Evolutionary conservation across 805 yeast genomes (phyloP), one percentile per base, ranked within the genome.

Genomic region (Schwanniomyces sp.): DNA sequence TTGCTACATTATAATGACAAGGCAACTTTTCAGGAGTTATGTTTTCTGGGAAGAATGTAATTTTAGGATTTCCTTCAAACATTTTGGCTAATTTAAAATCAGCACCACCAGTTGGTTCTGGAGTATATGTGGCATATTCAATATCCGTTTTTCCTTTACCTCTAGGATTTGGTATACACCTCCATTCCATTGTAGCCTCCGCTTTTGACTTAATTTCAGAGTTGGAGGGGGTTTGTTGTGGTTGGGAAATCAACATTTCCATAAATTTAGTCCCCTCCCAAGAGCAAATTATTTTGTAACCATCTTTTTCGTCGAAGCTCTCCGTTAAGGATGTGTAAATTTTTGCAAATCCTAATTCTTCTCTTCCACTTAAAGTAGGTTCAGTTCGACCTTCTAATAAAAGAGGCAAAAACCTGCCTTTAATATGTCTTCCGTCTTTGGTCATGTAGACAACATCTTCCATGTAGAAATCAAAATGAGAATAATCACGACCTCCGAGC

Each of bases 301-400:
- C 41, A 38, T 21, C 12, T 9, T 38, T 14, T 9, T 24, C 29
- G 21, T 38, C 41, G 21, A 38, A 38, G 29, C 16, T 10, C 16
- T 38, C 41, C 12, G 41, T 38, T 6, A 38, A 12, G 14, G 41
- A 7, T 4, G 41, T 38, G 29, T 24, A 38, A 26, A 38, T 38
- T 38, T 38, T 38, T 21, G 41, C 17, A 14, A 38, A 24, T 6
- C 41, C 41, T 16, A 38, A 21, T 12, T 38, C 41, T 38, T 38
- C 41, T 26, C 41, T 38, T 18, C 41, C 41, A 21, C 41, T 38
- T 12, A 38, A 38, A 7, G 41, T 38, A 16, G 41, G 41, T 12
- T 38, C 41, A 11, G 41, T 38, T 34, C 39, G 7, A 9, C 39
- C 39, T 11, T 34, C 39, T 34, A 34, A 34, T n/a, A 34, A 34